These are phyloP conservation scores for Lactarius hengduanensis DNA, from an alignment of 768 basidiomycete genomes.

Conservation along the genomic window DNA sequence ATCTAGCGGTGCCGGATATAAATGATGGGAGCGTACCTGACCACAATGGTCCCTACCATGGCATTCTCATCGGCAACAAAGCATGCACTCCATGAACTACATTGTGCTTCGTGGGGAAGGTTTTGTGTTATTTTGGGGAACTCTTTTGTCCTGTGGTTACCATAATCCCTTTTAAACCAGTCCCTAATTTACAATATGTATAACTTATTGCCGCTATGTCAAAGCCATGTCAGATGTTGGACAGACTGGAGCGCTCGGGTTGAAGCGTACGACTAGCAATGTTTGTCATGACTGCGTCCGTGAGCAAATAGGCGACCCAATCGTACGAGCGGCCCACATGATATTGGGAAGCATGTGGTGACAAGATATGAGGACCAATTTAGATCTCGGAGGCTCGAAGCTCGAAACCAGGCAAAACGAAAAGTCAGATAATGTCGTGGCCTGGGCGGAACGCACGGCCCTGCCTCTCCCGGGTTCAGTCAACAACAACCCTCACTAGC, in stretches of 20 bases:
- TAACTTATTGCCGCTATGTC: background rate
- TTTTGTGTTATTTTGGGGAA: background rate
- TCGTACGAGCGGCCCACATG: too few relatives aligned
- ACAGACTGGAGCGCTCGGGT: background rate
- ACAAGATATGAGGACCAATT: too few relatives aligned
- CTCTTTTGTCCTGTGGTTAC: background rate
- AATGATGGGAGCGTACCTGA: slow-evolving; percentile 37
- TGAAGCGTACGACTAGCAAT: background rate
- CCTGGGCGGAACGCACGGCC: background rate
- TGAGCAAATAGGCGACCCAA: too few relatives aligned
- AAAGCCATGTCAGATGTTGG: background rate
- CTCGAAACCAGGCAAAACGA: too few relatives aligned
- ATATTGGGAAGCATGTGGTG: too few relatives aligned
- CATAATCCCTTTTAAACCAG: background rate
- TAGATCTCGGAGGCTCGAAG: too few relatives aligned
- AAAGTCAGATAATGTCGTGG: too few relatives aligned
- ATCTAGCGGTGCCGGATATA: slow-evolving; percentile 53
- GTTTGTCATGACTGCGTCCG: background rate
- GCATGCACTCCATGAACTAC: slow-evolving; percentile 33
- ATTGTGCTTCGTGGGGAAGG: too few relatives aligned
- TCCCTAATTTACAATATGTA: background rate
- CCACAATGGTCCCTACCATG: slow-evolving; percentile 59
- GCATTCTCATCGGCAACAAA: slow-evolving; percentile 54
- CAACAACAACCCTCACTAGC: background rate
- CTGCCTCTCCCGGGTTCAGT: background rate